A percentile compares a stretch with the other conserved stretches of the same genome.
Evolutionary conservation across 78 protist genomes (phyloP).

Genomic region (Parvularia atlantis): DNA sequence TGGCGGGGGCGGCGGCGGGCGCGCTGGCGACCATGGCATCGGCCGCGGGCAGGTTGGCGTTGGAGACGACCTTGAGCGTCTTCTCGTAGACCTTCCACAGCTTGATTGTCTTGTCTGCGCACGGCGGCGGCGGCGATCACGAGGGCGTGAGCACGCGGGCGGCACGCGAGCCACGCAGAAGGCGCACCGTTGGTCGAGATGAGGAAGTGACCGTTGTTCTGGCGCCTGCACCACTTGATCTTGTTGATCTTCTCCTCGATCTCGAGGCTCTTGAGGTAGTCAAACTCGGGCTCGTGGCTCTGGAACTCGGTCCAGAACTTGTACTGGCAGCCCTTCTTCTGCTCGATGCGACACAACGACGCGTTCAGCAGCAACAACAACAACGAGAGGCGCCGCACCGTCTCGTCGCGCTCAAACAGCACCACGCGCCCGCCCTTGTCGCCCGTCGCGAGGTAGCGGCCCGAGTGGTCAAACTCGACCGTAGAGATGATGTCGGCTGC

Average conservation of each 20-base stretch:
- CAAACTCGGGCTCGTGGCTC: conserved; percentile 94
- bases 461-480: conserved; percentile 80
- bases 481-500: conserved; percentile 85
- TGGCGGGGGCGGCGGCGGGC: conserved; percentile 8
- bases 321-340: conserved; percentile 45
- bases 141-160: not conserved
- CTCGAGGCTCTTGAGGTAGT: conserved; percentile 89
- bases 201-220: conserved; percentile 50
- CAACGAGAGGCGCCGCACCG: not conserved
- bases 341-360: not conserved
- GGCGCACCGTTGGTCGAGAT: conserved; percentile 74
- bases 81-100: conserved; percentile 88
- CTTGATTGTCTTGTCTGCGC: conserved; percentile 92
- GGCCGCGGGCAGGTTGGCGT: not conserved
- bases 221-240: conserved; percentile 68
- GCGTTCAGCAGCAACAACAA: not conserved
- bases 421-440: conserved; percentile 91
- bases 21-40: conserved; percentile 8
- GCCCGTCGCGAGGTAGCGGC: conserved; percentile 93
- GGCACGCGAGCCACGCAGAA: no score
- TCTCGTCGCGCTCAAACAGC: conserved; percentile 33
- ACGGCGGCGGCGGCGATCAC: not conserved
- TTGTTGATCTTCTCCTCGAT: conserved; percentile 97
- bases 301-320: conserved; percentile 90
- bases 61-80: not conserved